Evolutionary conservation across 2,329 filamentous ascomycete species (phyloP).

Genomic region (Eurotiales sp.): DNA sequence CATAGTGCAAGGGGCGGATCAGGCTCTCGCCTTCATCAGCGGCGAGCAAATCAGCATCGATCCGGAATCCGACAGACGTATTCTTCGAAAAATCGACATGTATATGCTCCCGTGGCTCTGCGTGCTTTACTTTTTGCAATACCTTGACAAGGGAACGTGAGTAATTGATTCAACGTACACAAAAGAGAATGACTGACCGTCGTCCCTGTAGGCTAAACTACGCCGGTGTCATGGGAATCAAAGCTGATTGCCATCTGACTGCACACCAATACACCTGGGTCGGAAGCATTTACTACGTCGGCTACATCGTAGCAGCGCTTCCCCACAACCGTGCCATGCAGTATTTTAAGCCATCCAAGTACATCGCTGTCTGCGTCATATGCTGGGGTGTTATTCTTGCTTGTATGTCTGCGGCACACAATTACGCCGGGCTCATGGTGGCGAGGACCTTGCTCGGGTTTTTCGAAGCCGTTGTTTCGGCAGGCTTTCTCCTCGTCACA

Average conservation of each 20-base stretch:
- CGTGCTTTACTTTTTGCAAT: conserved; percentile 18
- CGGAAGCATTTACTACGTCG: conserved; percentile 15
- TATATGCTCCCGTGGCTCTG: not conserved
- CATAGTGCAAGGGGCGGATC: not conserved
- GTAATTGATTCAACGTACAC: no score
- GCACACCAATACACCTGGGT: conserved; percentile 14
- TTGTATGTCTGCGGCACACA: not conserved
- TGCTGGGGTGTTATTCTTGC: not conserved
- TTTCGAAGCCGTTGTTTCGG: not conserved
- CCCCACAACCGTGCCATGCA: conserved; percentile 11
- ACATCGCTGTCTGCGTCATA: not conserved
- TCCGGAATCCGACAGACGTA: not conserved
- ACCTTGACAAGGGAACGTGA: conserved; percentile 28
- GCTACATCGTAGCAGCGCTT: conserved; percentile 24
- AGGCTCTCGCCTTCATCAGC: not conserved
- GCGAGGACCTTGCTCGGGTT: not conserved
- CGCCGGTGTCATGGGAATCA: conserved; percentile 25
- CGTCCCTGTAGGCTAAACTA: no score
- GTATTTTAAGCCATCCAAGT: not conserved
- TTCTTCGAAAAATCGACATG: not conserved
- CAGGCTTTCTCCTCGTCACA: not conserved
- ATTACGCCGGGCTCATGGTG: not conserved
- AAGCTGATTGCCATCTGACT: conserved; percentile 15
- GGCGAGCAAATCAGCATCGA: not conserved
- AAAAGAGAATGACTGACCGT: no score